Conservation (phyloP, 2,329 filamentous ascomycete species). For the Dactylonectria estremocensis region DNA sequence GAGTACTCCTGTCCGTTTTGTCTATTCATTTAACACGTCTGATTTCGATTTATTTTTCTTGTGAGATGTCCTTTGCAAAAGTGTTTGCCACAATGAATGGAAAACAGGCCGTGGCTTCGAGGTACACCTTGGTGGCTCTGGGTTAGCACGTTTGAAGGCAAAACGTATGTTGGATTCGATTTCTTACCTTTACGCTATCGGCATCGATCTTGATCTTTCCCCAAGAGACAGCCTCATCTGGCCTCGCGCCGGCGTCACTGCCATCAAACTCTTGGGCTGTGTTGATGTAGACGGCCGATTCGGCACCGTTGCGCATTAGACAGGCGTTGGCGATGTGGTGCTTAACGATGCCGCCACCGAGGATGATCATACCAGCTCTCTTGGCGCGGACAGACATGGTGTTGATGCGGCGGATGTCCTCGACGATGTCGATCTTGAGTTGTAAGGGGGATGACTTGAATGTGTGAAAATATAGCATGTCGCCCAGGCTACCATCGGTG, state of each 20-base stretch:
- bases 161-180: not conserved
- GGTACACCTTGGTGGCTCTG: constrained; percentile 66
- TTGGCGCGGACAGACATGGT: constrained; percentile 90
- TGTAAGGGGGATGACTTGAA: constrained; percentile 89
- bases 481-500: constrained; percentile 94
- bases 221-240: constrained; percentile 98
- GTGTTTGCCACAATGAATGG: constrained; percentile 78
- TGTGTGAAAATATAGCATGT: constrained; percentile 99
- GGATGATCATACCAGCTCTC: constrained; percentile 92
- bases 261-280: constrained; percentile 98
- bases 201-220: constrained; percentile 95
- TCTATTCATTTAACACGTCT: constrained; percentile 1
- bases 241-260: constrained; percentile 93
- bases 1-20: not conserved
- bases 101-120: constrained; percentile 76
- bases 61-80: constrained; percentile 69
- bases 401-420: constrained; percentile 94
- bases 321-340: constrained; percentile 99
- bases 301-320: constrained; percentile 96
- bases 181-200: constrained; percentile 86
- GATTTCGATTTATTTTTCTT: constrained; percentile 29
- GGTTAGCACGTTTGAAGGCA: constrained; percentile 14
- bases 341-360: constrained; percentile 96
- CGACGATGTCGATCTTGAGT: constrained; percentile 90
- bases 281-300: constrained; percentile 98